Base-by-base conservation (phyloP, 495 filamentous ascomycete genomes). In the Neurospora sublineolata region DNA sequence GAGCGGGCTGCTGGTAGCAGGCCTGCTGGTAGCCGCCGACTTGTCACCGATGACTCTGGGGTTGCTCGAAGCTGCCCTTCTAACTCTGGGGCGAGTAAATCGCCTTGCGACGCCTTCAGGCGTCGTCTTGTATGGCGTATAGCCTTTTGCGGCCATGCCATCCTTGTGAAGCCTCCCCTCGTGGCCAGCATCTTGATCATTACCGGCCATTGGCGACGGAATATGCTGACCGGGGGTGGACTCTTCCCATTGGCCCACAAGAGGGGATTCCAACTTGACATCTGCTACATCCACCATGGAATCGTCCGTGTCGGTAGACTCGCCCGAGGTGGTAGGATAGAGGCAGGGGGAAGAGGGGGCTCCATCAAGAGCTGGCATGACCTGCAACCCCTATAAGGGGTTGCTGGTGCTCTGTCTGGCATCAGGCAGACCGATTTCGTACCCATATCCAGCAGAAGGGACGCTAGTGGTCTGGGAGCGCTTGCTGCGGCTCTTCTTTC, bases 121-220 rank as follows among this genome's bases (percentile, higher is more conserved):
- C 68, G 74, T 68, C 70, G 75, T 39, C 74, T 20, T 39, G 42
- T 73, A 76, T 74, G 75, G 74, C 58, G 72, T 60, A 73, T 76
- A 79, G 69, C 72, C 79, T 85, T 86, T 87, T 82, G 83, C 86
- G 86, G 85, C 82, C 85, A 86, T 82, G 82, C 80, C 83, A 77
- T 77, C 77, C 81, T 78, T 81, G 72, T 68, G 76, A 75, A 80
- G 77, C 77, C 77, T 76, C 71, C 73, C 76, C 46, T 52, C 73
- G 36, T 72, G 71, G 70, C 67, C 77, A 70, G 73, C 76, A 78
- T 75, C 75, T 42, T 72, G 77, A 71, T 77, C 72, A 73, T 73
- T 69, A 58, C 75, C 73, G 73, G 76, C 71, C 44, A 76, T 68
- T 70, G 78, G 73, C 72, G 79, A 77, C 71, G 77, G 68, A 75